These are phyloP conservation scores for Kodamaea kakaduensis DNA, from an alignment of 805 yeast genomes.

Conservation along the genomic window DNA sequence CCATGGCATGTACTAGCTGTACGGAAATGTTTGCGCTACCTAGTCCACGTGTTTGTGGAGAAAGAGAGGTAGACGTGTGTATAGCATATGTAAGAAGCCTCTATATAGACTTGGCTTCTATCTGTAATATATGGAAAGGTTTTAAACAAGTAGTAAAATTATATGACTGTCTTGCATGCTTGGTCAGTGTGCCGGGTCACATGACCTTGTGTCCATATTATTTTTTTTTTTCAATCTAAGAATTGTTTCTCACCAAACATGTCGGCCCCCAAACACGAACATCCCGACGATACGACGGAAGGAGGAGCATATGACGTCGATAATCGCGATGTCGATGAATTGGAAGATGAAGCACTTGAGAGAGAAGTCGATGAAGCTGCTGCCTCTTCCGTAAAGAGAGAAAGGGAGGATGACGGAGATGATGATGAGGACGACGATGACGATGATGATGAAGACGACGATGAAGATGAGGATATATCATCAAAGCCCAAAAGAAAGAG, in stretches of 20 bases:
- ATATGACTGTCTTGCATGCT: too few relatives aligned
- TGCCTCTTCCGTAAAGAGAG: conserved; percentile 4
- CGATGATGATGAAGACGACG: conserved; percentile 47
- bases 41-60: conserved; percentile 55
- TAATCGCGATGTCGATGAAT: conserved; percentile 11
- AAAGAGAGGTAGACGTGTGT: too few relatives aligned
- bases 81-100: too few relatives aligned
- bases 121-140: too few relatives aligned
- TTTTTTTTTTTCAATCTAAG: conserved; percentile 3
- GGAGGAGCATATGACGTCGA: conserved; percentile 4
- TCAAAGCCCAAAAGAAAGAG: conserved; percentile 43
- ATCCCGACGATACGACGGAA: conserved; percentile 4
- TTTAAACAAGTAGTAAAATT: too few relatives aligned
- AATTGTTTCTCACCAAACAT: conserved; percentile 4
- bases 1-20: conserved; percentile 80
- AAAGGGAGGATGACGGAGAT: conserved; percentile 16
- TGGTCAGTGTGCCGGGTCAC: too few relatives aligned
- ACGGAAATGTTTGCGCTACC: conserved; percentile 51
- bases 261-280: conserved; percentile 9
- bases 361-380: conserved; percentile 10
- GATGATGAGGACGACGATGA: conserved; percentile 44
- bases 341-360: conserved; percentile 15
- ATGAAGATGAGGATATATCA: conserved; percentile 47
- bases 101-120: too few relatives aligned
- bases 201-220: background rate